Conservation (phyloP, 371 early-diverging fungal species). For the Rozella allomycis region DNA sequence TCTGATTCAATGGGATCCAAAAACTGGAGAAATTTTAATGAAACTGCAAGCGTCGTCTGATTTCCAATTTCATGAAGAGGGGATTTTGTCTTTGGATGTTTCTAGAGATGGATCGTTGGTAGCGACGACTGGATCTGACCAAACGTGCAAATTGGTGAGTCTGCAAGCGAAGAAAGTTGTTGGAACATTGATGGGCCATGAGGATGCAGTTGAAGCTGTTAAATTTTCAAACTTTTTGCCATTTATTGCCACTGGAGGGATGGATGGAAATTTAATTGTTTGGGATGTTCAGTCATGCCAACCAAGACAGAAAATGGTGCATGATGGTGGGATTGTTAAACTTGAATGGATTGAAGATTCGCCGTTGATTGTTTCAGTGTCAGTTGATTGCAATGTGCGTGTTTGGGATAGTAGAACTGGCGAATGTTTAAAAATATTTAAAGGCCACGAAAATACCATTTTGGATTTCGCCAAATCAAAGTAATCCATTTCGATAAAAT, state of each 20-base stretch:
- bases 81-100: conserved; percentile 48
- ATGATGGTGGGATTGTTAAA: too few species aligned
- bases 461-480: conserved; percentile 58
- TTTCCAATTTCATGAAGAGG: conserved; percentile 41
- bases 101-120: conserved; percentile 50
- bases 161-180: conserved; percentile 2
- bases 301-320: too few species aligned
- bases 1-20: conserved; percentile 80
- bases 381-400: conserved; percentile 49
- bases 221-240: conserved; percentile 27
- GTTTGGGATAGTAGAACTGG: conserved; percentile 74
- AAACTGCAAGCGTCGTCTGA: conserved; percentile 51
- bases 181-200: conserved; percentile 1
- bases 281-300: too few species aligned
- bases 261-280: conserved; percentile 86
- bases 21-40: conserved; percentile 29
- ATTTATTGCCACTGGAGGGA: conserved; percentile 46
- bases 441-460: conserved; percentile 70
- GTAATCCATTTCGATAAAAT: too few species aligned
- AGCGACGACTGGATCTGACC: conserved; percentile 56
- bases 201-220: conserved; percentile 35
- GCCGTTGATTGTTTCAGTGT: conserved; percentile 40
- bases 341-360: conserved; percentile 41
- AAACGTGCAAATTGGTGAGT: conserved; percentile 50
- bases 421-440: conserved; percentile 35